phyloP scores from a whole-genome alignment of 1,139 yeast species.

The Nakaseomyces bracarensis region DNA sequence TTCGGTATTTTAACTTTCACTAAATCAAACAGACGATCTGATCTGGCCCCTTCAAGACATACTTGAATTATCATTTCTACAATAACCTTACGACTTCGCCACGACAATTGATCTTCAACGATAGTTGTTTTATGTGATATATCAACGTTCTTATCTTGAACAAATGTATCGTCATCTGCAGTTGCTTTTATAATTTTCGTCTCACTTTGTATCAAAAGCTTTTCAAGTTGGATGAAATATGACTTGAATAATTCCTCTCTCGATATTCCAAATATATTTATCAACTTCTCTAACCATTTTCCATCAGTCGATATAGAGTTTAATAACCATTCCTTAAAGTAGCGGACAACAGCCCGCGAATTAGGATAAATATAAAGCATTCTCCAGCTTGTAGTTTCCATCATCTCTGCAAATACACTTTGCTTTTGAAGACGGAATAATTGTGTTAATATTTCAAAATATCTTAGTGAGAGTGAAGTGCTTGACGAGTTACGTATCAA shows the following conservation, averaged over 20 bases:
- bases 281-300: slow-evolving; percentile 36
- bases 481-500: slow-evolving; percentile 35
- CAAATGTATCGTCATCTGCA: not conserved
- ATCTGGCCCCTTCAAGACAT: slow-evolving; percentile 18
- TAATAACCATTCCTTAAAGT: slow-evolving; percentile 32
- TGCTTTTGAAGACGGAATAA: slow-evolving; percentile 33
- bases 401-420: slow-evolving; percentile 23
- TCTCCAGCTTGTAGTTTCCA: slow-evolving; percentile 39
- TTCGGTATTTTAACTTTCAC: slow-evolving; percentile 47
- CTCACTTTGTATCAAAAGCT: not conserved
- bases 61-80: not conserved
- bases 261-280: slow-evolving; percentile 33
- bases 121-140: not conserved
- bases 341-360: slow-evolving; percentile 17
- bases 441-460: slow-evolving; percentile 35
- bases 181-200: not conserved
- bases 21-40: slow-evolving; percentile 9
- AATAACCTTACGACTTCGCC: not conserved
- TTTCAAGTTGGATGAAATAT: slow-evolving; percentile 15
- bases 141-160: not conserved
- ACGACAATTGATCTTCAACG: not conserved
- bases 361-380: slow-evolving; percentile 35
- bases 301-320: slow-evolving; percentile 25
- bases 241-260: slow-evolving; percentile 31
- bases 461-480: slow-evolving; percentile 26